These are phyloP conservation scores for Penicillium hesseltinei DNA, from an alignment of 2,329 filamentous ascomycete species.

Conservation along the genomic window DNA sequence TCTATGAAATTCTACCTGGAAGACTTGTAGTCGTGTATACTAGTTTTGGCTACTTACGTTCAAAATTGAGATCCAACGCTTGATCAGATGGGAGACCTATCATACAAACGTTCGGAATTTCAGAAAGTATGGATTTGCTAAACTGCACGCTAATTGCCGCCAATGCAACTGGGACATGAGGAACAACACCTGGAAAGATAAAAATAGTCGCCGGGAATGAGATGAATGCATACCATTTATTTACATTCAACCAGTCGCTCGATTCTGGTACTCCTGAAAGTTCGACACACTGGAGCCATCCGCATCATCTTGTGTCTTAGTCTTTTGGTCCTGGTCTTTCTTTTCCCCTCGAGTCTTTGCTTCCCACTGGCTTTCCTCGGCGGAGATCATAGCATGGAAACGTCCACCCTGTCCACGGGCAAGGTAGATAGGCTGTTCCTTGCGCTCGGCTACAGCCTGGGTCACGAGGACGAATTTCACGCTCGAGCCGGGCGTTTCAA, in stretches of 20 bases:
- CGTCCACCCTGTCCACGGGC: conserved; percentile 51
- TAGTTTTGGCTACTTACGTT: neutral
- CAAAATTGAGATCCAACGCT: neutral
- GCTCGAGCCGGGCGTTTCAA: conserved; percentile 65
- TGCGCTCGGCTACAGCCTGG: conserved; percentile 64
- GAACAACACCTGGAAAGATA: neutral
- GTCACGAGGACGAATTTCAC: conserved; percentile 73
- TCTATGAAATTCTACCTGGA: no score
- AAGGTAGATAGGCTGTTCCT: conserved; percentile 55
- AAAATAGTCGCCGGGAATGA: neutral
- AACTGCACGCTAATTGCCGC: neutral
- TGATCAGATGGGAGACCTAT: neutral
- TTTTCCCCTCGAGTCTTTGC: conserved; percentile 38
- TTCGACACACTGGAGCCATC: conserved; percentile 27
- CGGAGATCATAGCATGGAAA: conserved; percentile 51
- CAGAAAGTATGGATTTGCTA: neutral
- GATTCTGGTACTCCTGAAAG: conserved; percentile 48
- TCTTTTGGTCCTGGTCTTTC: conserved; percentile 29
- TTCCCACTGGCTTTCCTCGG: conserved; percentile 53
- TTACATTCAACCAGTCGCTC: conserved; percentile 29
- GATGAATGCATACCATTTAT: neutral
- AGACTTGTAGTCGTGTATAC: no score
- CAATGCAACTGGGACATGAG: neutral
- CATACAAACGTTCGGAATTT: no score
- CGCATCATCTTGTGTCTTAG: conserved; percentile 8